Base-by-base conservation (phyloP, 768 basidiomycete genomes). In the Boletus fagicola region DNA sequence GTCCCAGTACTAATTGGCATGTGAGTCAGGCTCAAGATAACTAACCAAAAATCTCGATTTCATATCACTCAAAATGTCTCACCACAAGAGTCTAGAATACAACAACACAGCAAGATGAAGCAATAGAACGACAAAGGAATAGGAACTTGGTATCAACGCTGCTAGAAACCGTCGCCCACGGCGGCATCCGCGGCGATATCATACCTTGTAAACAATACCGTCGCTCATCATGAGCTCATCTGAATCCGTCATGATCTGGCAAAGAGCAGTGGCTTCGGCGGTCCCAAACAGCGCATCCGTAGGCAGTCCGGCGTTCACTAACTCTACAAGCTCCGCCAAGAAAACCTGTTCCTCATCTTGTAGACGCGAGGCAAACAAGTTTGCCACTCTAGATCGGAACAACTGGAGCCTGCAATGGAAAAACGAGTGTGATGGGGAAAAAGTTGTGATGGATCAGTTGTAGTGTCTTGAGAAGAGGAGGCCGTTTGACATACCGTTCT, bases 171-270 rank as follows among this genome's bases (percentile, higher is more conserved):
- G 15, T 22, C n/a, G 49, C 49, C 35, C 24, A 45, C 36, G n/a
- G 42, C 10, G 18, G 51, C 51, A 13, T 35, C 56, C 48, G 42
- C 50, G 45, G 49, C 22, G 44, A 46, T 54, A 54, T 74, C 76
- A 92, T 55, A 93, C 83, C 72, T 86, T 92, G 77, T 95, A 95
- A 52, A 95, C 82, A 55, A 92, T 85, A 33, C 87, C 90, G 33
- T 90, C 92, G 61, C 87, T 88, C 65, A 93, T 79, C 90, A 97
- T 92, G 60, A 98, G 77, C 72, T 95, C 89, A 53, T 75, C 73
- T 16, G 65, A 63, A 65, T 87, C 86, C 28, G 82, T 80, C 95
- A 98, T 97, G 36, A 77, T 72, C 61, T 83, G 78, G 56, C 88
- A 86, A 24, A 86, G 84, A 53, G 79, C 77, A 6, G 83, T 84